These are phyloP conservation scores for Diaporthe australafricana DNA, from an alignment of 2,329 filamentous ascomycete genomes.

Conservation along the genomic window DNA sequence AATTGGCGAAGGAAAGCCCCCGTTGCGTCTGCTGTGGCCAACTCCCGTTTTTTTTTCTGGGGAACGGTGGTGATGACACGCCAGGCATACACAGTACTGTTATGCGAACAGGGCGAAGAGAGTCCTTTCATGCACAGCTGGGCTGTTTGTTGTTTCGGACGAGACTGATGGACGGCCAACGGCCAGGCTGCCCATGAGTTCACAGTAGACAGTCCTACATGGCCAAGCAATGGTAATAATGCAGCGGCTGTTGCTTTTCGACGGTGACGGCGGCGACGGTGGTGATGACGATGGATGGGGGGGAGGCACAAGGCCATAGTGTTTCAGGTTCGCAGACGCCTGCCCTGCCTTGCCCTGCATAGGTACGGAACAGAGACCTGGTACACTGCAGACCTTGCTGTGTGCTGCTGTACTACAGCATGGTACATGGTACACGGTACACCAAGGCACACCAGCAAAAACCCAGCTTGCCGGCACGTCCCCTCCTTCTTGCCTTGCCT, in stretches of 20 bases:
- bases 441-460: slow-evolving; percentile 5
- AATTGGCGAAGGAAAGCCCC: neutral
- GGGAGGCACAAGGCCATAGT: slow-evolving; percentile 14
- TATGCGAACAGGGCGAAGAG: neutral
- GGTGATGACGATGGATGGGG: neutral
- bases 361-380: slow-evolving; percentile 1
- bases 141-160: slow-evolving; percentile 2
- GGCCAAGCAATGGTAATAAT: neutral
- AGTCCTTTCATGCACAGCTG: neutral
- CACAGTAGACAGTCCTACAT: neutral
- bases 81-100: neutral
- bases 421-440: too few relatives aligned
- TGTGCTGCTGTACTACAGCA: neutral
- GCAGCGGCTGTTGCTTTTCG: neutral
- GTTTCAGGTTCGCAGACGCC: slow-evolving; percentile 24
- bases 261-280: slow-evolving; percentile 4
- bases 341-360: slow-evolving; percentile 20
- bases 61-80: slow-evolving; percentile 15
- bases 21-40: slow-evolving; percentile 20
- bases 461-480: slow-evolving; percentile 22
- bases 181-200: neutral
- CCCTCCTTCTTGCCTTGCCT: slow-evolving; percentile 21
- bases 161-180: slow-evolving; percentile 7
- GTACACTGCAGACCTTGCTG: neutral
- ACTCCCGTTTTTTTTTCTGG: slow-evolving; percentile 26